phyloP scores from a whole-genome alignment of 495 filamentous ascomycete species.

The Penicillium fimorum region DNA sequence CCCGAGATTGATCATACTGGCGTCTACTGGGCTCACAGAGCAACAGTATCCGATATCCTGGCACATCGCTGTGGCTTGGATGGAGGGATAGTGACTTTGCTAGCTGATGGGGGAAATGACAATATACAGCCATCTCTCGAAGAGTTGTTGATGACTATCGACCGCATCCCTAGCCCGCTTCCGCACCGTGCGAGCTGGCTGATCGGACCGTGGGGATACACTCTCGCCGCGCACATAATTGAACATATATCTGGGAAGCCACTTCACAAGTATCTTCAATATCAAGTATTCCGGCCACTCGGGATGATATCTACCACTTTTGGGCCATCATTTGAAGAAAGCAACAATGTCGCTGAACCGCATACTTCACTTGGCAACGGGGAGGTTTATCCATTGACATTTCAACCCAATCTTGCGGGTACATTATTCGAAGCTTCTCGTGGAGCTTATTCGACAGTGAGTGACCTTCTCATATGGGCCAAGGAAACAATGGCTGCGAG shows the following conservation, averaged over 20 bases:
- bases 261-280: conserved; percentile 4
- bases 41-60: not conserved
- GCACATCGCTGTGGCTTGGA: not conserved
- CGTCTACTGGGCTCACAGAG: not conserved
- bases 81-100: not conserved
- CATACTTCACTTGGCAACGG: not conserved
- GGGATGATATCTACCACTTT: conserved; percentile 3
- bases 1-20: not conserved
- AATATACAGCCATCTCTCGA: not conserved
- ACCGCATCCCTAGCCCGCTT: not conserved
- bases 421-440: conserved; percentile 1
- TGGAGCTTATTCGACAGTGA: conserved; percentile 6
- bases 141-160: not conserved
- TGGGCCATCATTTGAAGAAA: not conserved
- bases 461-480: conserved; percentile 6
- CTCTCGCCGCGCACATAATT: conserved; percentile 2
- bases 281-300: conserved; percentile 4
- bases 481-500: conserved; percentile 5
- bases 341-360: not conserved
- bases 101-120: not conserved
- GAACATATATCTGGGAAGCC: not conserved
- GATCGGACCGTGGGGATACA: not conserved
- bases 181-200: not conserved
- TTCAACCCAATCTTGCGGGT: not conserved
- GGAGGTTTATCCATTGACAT: not conserved